Base-by-base conservation (phyloP, 164 flowering plant species). In the Litsea cubeba region DNA sequence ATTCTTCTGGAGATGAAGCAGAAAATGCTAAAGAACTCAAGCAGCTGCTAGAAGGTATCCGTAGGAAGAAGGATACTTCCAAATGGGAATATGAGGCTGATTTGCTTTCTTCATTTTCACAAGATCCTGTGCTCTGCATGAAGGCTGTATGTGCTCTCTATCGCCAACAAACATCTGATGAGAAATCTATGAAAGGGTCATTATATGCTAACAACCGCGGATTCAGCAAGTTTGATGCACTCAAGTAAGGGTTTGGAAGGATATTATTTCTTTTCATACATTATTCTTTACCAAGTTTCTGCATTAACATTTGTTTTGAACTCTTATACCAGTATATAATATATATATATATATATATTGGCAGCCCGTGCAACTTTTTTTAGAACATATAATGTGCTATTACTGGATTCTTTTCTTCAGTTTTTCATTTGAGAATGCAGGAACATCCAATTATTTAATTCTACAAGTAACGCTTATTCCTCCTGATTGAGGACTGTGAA, bases 141-240 rank as follows among this genome's bases (percentile, higher is more conserved):
- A 85, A 71, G 74, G 94, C 96, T 49, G 93, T 93, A 12, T 93
- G 97, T 81, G 91, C 90, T 76, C 84, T 93, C 23, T 90, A 88
- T 80, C 78, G 93, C 70, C 91, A 74, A 77, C 94, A 91, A 76
- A 88, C 87, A 7, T 64, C 79, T 26, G 87, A 84, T 3, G 88
- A 92, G 72, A 72, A 85, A 69, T 63, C 62, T 18, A 3, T 62
- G 23, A 82, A 83, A 75, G 82, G 46, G 35, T 70, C 88, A 5
- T 15, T 81, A 20, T 25, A 57, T 68, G 23, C 5, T 18, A 87
- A 89, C 71, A 54, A 63, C 28, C 80, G 87, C 50, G 94, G 97
- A 10, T 88, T 93, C 76, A 85, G 76, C 81, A 83, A 82, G 72
- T 75, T 72, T 74, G 95, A 92, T 78, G 91, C 87, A 4, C 30